Evolutionary conservation across 192 early-diverging fungal species (phyloP), one percentile per base, ranked within the genome.

Genomic region (Umbelopsis vinacea): DNA sequence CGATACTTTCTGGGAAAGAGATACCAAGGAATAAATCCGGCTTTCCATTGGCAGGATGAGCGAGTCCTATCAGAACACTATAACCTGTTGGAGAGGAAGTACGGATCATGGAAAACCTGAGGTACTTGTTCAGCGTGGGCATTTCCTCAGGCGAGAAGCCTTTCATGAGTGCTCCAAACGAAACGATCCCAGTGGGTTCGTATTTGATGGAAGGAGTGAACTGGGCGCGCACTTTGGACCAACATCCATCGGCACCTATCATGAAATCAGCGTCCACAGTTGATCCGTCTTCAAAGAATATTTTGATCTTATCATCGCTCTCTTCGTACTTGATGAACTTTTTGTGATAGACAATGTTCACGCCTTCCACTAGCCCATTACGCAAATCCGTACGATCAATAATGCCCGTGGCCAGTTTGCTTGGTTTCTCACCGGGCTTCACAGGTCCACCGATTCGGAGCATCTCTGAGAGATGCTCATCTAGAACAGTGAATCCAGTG

Each of bases 221-320:
- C 29, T 74, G 72, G 3, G 38, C 52, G 6, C 72, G 60, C 14
- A 74, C 45, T 19, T 35, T 29, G 46, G 72, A 74, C 72, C 72
- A 53, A 24, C 55, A 46, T 35, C 72, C 72, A 74, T 74, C 72
- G 26, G 72, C 72, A 33, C 72, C 72, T 1, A 74, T 48, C 33
- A 68, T 26, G 48, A 74, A 68, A 35, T 74, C 72, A 23, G 72
- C 72, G n/a, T 47, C 38, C n/a, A 48, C 66, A 22, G 21, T 24
- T 40, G 63, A 52, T 48, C 72, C 72, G 40, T 74, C 72, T 15
- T 74, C 66, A 52, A 74, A 74, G 50, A 29, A 66, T 2, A 68
- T 45, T 10, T 68, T 45, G 46, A 74, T 43, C 35, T 68, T 23
- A 45, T 74, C 72, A n/a, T 50, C 66, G 6, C 21, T 1, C 29